These are phyloP conservation scores for Fusarium marasasianum DNA, from an alignment of 2,329 filamentous ascomycete species.

Conservation along the genomic window DNA sequence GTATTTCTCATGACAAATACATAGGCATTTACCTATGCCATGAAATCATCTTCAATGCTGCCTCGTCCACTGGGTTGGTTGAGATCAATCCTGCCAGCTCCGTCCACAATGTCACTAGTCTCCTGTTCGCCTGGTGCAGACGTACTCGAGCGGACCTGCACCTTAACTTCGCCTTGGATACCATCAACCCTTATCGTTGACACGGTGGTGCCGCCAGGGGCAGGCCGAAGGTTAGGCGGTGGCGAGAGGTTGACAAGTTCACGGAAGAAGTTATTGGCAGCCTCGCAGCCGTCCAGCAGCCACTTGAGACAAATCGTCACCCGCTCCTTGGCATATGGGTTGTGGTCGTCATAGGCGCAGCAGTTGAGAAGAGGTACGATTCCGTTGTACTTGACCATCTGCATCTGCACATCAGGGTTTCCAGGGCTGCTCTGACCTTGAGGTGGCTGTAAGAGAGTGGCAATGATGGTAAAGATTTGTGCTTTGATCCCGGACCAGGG, in stretches of 20 bases:
- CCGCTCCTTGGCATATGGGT: slow-evolving; percentile 92
- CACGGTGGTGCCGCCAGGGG: slow-evolving; percentile 48
- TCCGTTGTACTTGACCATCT: slow-evolving; percentile 85
- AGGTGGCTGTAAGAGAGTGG: slow-evolving; percentile 87
- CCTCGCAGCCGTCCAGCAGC: slow-evolving; percentile 77
- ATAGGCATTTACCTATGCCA: slow-evolving; percentile 46
- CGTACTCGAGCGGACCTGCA: slow-evolving; percentile 57
- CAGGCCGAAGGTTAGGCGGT: slow-evolving; percentile 50
- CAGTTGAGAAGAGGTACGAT: slow-evolving; percentile 89
- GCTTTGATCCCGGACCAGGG: slow-evolving; percentile 84
- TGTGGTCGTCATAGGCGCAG: slow-evolving; percentile 90
- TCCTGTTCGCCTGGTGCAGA: slow-evolving; percentile 42
- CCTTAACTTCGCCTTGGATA: slow-evolving; percentile 65
- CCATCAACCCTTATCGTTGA: slow-evolving; percentile 64
- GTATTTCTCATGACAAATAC: not conserved
- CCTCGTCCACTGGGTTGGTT: slow-evolving; percentile 43
- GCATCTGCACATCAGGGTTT: slow-evolving; percentile 82
- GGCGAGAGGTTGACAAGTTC: slow-evolving; percentile 64
- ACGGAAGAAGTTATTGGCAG: slow-evolving; percentile 76
- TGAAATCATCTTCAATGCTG: slow-evolving; percentile 57
- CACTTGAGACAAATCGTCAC: slow-evolving; percentile 90
- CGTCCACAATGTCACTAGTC: slow-evolving; percentile 54
- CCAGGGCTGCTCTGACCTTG: slow-evolving; percentile 67
- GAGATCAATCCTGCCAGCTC: slow-evolving; percentile 54
- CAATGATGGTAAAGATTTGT: slow-evolving; percentile 89